Percentiles rank a stretch among this genome's conserved stretches.
phyloP scores from a whole-genome alignment of 2,329 filamentous ascomycete genomes.

The Nemania sp. region DNA sequence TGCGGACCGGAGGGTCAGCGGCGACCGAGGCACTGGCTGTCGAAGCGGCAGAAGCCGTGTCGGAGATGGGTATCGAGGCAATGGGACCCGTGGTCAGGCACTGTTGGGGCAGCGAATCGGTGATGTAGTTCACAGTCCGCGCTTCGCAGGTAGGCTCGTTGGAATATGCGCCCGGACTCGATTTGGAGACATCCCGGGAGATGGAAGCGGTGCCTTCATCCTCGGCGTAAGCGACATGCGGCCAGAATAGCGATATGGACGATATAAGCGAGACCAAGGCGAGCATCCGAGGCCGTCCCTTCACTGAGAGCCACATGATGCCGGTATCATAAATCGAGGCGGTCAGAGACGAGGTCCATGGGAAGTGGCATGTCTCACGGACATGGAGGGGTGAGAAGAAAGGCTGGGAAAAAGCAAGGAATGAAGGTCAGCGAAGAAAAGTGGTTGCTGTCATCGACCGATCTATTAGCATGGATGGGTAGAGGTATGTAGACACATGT shows the following conservation, averaged over 20 bases:
- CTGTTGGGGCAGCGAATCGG: conserved; percentile 75
- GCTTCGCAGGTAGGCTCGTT: conserved; percentile 54
- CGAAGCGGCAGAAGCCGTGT: conserved; percentile 28
- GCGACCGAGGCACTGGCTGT: conserved; percentile 32
- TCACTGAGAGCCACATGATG: conserved; percentile 35
- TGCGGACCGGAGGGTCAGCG: conserved; percentile 25
- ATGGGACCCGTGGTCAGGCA: conserved; percentile 67
- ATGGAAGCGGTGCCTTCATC: conserved; percentile 26
- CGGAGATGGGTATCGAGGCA: conserved; percentile 32
- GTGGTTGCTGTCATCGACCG: conserved; percentile 1
- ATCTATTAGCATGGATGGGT: too few relatives aligned
- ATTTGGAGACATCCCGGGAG: conserved; percentile 28
- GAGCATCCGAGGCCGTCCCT: conserved; percentile 27
- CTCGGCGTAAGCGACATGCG: conserved; percentile 24
- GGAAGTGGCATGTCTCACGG: conserved; percentile 14
- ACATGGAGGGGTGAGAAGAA: neutral
- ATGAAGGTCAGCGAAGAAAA: neutral
- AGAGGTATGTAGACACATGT: too few relatives aligned
- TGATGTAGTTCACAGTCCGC: conserved; percentile 80
- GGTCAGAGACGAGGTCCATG: conserved; percentile 34
- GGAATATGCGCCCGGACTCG: conserved; percentile 19
- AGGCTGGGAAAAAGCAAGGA: neutral
- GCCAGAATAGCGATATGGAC: conserved; percentile 20
- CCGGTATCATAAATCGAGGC: conserved; percentile 13
- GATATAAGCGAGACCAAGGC: conserved; percentile 17